These are phyloP conservation scores for Mycena metata DNA, from an alignment of 768 basidiomycete genomes.

Conservation along the genomic window DNA sequence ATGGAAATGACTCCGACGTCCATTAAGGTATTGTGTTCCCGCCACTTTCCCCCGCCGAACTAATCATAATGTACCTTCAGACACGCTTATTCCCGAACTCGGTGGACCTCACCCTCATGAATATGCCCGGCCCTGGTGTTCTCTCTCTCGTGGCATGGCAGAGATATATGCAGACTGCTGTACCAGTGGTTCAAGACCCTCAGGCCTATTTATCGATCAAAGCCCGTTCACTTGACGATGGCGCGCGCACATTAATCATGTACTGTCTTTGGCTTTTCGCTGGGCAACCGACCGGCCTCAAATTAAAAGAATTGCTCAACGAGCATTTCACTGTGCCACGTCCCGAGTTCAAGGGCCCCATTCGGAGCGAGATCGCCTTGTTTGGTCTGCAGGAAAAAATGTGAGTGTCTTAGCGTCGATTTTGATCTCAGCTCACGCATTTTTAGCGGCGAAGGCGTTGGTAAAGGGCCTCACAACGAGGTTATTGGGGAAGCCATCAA, in stretches of 20 bases:
- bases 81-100: conserved; percentile 1
- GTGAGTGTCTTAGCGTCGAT: conserved; percentile 3
- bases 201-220: neutral
- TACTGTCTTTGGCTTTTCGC: neutral
- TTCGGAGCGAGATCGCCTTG: neutral
- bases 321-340: conserved; percentile 2
- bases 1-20: neutral
- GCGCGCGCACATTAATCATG: neutral
- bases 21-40: neutral
- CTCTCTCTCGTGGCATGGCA: conserved; percentile 4
- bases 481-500: conserved; percentile 1
- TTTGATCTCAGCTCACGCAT: too few species aligned
- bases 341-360: neutral
- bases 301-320: conserved; percentile 1
- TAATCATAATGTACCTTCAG: neutral
- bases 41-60: too few species aligned
- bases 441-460: neutral
- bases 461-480: conserved; percentile 13
- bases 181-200: neutral
- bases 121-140: neutral
- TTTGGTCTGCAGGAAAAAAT: neutral
- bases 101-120: conserved; percentile 16
- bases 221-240: conserved; percentile 1
- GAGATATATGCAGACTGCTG: neutral
- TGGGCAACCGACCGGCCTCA: neutral